These are phyloP conservation scores for Sporothrix variecibatus DNA, from an alignment of 2,329 filamentous ascomycete species.

Conservation along the genomic window DNA sequence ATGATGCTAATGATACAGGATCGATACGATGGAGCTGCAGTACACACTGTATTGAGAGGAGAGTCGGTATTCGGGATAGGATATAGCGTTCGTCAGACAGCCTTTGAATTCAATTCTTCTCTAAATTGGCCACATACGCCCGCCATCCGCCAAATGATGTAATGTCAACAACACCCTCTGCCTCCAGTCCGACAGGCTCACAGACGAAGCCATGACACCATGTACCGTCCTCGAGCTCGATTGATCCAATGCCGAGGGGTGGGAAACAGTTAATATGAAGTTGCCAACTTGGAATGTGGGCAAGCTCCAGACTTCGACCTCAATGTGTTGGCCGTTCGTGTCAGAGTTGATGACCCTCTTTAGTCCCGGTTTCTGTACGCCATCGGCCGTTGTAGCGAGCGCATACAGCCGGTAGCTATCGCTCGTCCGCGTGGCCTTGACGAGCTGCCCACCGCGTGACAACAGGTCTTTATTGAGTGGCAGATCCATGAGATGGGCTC, in stretches of 20 bases:
- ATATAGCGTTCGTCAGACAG: background rate
- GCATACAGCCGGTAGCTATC: slow-evolving; percentile 40
- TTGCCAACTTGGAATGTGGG: slow-evolving; percentile 36
- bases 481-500: slow-evolving; percentile 37
- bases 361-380: slow-evolving; percentile 39
- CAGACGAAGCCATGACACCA: slow-evolving; percentile 44
- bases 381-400: slow-evolving; percentile 29
- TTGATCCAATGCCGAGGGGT: slow-evolving; percentile 41
- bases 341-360: slow-evolving; percentile 32
- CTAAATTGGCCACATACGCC: slow-evolving; percentile 29
- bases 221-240: slow-evolving; percentile 40
- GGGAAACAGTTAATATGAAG: slow-evolving; percentile 38
- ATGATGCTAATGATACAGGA: background rate
- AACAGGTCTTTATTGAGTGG: slow-evolving; percentile 35
- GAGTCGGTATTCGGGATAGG: no score
- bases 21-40: slow-evolving; percentile 15
- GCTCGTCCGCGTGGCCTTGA: slow-evolving; percentile 32
- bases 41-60: background rate
- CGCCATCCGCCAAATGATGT: slow-evolving; percentile 40
- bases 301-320: slow-evolving; percentile 42
- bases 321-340: slow-evolving; percentile 36
- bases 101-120: background rate
- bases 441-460: slow-evolving; percentile 34
- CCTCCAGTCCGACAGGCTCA: slow-evolving; percentile 38
- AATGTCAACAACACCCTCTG: slow-evolving; percentile 37